These are phyloP conservation scores for Insectozyma bohioensis DNA, from an alignment of 1,139 yeast genomes.

Conservation along the genomic window DNA sequence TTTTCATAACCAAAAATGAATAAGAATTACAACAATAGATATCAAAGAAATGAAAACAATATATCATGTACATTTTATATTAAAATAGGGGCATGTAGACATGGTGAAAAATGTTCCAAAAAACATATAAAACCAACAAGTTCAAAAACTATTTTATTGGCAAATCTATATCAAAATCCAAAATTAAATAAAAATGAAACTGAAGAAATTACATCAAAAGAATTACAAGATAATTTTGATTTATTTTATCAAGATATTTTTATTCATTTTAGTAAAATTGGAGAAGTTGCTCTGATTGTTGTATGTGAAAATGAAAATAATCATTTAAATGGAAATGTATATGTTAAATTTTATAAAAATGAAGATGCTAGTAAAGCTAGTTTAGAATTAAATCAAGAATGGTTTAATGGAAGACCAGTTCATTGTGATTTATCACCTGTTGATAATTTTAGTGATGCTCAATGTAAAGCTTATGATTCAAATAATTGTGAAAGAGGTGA, in stretches of 20 bases:
- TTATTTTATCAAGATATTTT: slow-evolving; percentile 74
- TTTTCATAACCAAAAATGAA: no score
- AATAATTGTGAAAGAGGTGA: slow-evolving; percentile 72
- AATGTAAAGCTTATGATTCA: slow-evolving; percentile 69
- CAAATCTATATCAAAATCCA: slow-evolving; percentile 73
- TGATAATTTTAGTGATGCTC: slow-evolving; percentile 65
- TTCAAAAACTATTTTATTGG: slow-evolving; percentile 65
- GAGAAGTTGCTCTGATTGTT: slow-evolving; percentile 60
- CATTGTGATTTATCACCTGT: slow-evolving; percentile 84
- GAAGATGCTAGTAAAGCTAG: slow-evolving; percentile 64
- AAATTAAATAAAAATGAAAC: slow-evolving; percentile 35
- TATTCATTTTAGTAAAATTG: slow-evolving; percentile 65
- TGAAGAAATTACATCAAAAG: slow-evolving; percentile 30
- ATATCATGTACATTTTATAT: slow-evolving; percentile 56
- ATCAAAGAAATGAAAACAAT: not conserved
- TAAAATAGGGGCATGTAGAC: slow-evolving; percentile 91
- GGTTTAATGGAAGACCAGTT: slow-evolving; percentile 82
- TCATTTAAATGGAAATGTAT: slow-evolving; percentile 82
- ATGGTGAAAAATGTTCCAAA: slow-evolving; percentile 86
- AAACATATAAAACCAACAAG: slow-evolving; percentile 69
- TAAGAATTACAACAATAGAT: slow-evolving; percentile 14
- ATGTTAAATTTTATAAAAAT: slow-evolving; percentile 56
- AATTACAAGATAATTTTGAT: slow-evolving; percentile 56
- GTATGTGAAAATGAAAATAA: slow-evolving; percentile 84
- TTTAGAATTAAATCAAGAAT: slow-evolving; percentile 65